Percentiles rank a stretch among this genome's conserved stretches.
Conservation (phyloP, 805 yeast genomes). For the Maudiozyma pseudohumilis region DNA sequence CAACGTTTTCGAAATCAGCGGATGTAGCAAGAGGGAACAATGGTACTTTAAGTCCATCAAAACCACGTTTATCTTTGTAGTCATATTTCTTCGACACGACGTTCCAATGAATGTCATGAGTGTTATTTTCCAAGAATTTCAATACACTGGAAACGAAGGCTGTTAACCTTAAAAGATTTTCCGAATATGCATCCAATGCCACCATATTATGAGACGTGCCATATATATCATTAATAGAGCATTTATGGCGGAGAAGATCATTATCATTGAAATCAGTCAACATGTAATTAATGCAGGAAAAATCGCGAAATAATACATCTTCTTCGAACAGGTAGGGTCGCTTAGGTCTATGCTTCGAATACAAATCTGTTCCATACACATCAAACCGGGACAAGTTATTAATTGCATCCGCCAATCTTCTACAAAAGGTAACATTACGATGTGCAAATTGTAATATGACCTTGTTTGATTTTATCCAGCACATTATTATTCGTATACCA, state of each 20-base stretch:
- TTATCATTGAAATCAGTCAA: slow-evolving; percentile 14
- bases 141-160: slow-evolving; percentile 9
- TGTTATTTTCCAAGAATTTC: slow-evolving; percentile 10
- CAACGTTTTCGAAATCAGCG: too few species aligned
- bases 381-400: slow-evolving; percentile 15
- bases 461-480: slow-evolving; percentile 46
- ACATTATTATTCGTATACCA: slow-evolving; percentile 38
- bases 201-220: slow-evolving; percentile 5
- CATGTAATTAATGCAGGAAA: slow-evolving; percentile 7
- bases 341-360: slow-evolving; percentile 6
- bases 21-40: too few species aligned
- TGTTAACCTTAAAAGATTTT: slow-evolving; percentile 7
- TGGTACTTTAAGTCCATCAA: too few species aligned
- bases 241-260: slow-evolving; percentile 4
- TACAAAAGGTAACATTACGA: slow-evolving; percentile 21
- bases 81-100: neutral
- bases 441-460: slow-evolving; percentile 29
- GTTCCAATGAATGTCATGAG: slow-evolving; percentile 9
- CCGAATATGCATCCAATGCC: slow-evolving; percentile 5
- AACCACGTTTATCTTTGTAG: too few species aligned
- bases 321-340: slow-evolving; percentile 12
- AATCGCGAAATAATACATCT: slow-evolving; percentile 11
- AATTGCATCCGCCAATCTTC: slow-evolving; percentile 17
- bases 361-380: neutral
- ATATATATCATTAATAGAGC: slow-evolving; percentile 5